phyloP scores from a whole-genome alignment of 2,329 filamentous ascomycete species.

The Fusarium siculi region DNA sequence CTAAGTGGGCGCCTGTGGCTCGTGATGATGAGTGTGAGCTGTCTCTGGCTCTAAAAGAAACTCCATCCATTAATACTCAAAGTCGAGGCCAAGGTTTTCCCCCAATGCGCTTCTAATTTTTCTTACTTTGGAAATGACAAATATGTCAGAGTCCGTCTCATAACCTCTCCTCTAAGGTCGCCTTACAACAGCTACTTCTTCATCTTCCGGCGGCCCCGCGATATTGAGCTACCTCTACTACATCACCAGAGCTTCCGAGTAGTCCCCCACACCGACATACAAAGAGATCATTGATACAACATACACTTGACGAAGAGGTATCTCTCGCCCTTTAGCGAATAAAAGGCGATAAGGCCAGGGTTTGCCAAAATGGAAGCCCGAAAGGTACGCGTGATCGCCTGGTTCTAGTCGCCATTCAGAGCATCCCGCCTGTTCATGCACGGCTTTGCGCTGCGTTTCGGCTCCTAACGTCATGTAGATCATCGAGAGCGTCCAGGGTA shows the following conservation, averaged over 20 bases:
- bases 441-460: background rate
- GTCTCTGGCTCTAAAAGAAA: conserved; percentile 8
- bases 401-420: background rate
- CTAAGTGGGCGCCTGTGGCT: conserved; percentile 16
- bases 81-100: background rate
- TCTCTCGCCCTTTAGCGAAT: background rate
- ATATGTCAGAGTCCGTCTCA: conserved; percentile 31
- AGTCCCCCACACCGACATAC: background rate
- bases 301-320: background rate
- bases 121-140: conserved; percentile 1
- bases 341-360: background rate
- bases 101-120: background rate
- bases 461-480: conserved; percentile 50
- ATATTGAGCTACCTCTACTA: conserved; percentile 12
- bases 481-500: conserved; percentile 68
- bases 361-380: conserved; percentile 52
- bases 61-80: conserved; percentile 3
- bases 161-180: conserved; percentile 22
- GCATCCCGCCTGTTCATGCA: background rate
- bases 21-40: conserved; percentile 30
- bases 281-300: background rate
- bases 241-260: conserved; percentile 1
- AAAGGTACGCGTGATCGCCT: conserved; percentile 49
- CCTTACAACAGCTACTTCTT: conserved; percentile 27
- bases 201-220: conserved; percentile 24